Evolutionary conservation across 1,284 basidiomycete species (phyloP).

Genomic region (Malassezia arunalokei): DNA sequence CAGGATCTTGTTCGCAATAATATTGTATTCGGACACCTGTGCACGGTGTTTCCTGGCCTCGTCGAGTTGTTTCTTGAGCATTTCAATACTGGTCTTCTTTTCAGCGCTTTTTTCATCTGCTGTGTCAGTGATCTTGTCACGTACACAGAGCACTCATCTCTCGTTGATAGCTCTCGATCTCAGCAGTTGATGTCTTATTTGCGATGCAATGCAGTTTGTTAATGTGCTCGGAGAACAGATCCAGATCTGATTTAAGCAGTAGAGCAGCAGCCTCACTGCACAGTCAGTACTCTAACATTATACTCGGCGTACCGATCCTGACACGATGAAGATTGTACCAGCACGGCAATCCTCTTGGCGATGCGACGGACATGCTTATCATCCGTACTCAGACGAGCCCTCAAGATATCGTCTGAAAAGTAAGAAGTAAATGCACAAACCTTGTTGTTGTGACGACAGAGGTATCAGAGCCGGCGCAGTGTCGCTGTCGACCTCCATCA

Average conservation of each 20-base stretch:
- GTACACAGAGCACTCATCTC: constrained; percentile 1
- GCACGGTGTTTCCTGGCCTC: not conserved
- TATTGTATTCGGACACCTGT: constrained; percentile 8
- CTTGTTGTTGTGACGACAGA: constrained; percentile 3
- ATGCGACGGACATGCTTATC: constrained; percentile 14
- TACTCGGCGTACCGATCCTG: constrained; percentile 5
- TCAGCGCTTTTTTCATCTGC: not conserved
- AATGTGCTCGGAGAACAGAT: constrained; percentile 1
- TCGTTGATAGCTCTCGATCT: not conserved
- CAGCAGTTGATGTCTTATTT: not conserved
- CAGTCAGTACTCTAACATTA: not conserved
- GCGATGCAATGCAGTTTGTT: not conserved
- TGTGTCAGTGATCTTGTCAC: not conserved
- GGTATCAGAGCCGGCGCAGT: not conserved
- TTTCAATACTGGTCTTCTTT: not conserved
- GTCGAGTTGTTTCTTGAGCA: not conserved
- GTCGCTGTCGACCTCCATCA: not conserved
- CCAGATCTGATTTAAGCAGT: constrained; percentile 4
- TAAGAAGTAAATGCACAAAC: not conserved
- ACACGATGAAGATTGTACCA: not conserved
- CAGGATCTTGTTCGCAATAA: constrained; percentile 12
- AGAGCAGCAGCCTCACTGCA: not conserved
- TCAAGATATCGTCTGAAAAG: constrained; percentile 7
- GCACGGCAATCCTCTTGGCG: constrained; percentile 6
- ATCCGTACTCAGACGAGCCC: constrained; percentile 10